phyloP scores from a whole-genome alignment of 129 eudicot species.

The Artemisia annua region DNA sequence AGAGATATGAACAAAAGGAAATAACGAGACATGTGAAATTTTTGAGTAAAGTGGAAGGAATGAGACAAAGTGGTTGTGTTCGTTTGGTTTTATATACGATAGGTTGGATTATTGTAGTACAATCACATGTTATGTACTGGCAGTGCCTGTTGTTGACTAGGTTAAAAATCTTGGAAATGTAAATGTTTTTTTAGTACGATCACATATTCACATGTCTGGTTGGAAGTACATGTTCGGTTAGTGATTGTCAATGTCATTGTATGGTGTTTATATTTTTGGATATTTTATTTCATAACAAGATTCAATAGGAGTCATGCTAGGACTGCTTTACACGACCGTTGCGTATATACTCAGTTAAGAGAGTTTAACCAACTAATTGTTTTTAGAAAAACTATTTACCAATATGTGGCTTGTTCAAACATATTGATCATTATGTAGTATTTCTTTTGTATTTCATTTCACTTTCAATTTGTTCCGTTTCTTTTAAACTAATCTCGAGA shows the following conservation, averaged over 20 bases:
- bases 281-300: background rate
- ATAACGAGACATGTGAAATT: constrained; percentile 24
- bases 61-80: background rate
- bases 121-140: background rate
- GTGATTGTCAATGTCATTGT: background rate
- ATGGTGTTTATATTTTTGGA: background rate
- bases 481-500: too few relatives aligned
- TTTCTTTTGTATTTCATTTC: too few relatives aligned
- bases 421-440: too few relatives aligned
- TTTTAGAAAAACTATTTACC: too few relatives aligned
- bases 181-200: constrained; percentile 22
- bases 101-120: background rate
- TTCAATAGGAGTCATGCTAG: background rate
- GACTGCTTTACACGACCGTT: background rate
- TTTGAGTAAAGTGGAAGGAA: constrained; percentile 9
- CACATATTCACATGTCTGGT: constrained; percentile 4
- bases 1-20: constrained; percentile 31
- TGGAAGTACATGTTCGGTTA: background rate
- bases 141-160: background rate
- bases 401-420: too few relatives aligned
- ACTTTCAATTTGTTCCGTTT: too few relatives aligned
- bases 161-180: background rate
- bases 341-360: too few relatives aligned
- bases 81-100: background rate
- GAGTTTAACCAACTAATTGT: too few relatives aligned